Conservation (phyloP, 2,329 filamentous ascomycete species). For the Fusarium sp. region DNA sequence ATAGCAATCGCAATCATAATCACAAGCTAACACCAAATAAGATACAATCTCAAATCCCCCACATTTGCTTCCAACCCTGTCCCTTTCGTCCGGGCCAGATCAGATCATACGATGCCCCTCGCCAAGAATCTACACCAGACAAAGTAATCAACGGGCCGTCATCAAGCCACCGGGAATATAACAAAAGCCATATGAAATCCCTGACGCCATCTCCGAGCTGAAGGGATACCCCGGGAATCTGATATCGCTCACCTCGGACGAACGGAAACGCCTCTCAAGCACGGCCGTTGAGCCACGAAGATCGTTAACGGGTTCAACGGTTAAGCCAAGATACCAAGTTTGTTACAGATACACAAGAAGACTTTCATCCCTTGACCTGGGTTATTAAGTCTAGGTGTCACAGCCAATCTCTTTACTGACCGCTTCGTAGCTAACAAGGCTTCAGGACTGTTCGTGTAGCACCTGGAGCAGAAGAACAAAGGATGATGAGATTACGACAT, state of each 20-base stretch:
- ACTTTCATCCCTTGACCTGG: background rate
- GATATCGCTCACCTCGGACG: conserved; percentile 9
- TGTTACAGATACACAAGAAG: background rate
- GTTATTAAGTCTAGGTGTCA: background rate
- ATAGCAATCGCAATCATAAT: conserved; percentile 1
- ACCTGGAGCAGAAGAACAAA: background rate
- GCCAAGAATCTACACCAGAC: conserved; percentile 4
- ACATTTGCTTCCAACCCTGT: background rate
- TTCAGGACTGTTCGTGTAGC: background rate
- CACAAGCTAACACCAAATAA: background rate
- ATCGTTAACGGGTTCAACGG: background rate
- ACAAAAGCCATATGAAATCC: background rate
- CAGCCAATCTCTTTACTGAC: background rate
- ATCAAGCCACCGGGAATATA: conserved; percentile 2
- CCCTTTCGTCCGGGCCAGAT: background rate
- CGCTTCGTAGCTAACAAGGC: background rate
- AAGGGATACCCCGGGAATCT: background rate
- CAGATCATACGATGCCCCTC: conserved; percentile 3
- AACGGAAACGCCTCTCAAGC: conserved; percentile 6
- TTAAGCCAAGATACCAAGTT: background rate
- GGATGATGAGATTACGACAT: background rate
- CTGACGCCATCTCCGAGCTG: conserved; percentile 1
- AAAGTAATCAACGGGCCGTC: background rate
- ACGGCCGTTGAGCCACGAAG: background rate
- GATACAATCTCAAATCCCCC: background rate